Evolutionary conservation across 2,329 filamentous ascomycete genomes (phyloP).

Genomic region (Aspergillus carbonarius): DNA sequence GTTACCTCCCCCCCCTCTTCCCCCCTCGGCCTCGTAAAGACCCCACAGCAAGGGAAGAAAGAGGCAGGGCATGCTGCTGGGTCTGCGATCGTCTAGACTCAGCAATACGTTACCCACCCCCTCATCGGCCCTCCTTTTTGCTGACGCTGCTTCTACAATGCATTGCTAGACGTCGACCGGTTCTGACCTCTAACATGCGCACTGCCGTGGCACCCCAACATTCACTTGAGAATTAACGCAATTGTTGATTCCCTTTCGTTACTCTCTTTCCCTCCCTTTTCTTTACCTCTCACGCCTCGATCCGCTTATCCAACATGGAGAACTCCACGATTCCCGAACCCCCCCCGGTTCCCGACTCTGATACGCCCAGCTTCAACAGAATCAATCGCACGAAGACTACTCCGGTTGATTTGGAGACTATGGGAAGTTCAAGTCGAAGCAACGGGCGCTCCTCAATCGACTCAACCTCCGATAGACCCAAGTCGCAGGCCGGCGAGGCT

Average conservation of each 20-base stretch:
- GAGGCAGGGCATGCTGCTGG: constrained; percentile 10
- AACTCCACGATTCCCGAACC: constrained; percentile 27
- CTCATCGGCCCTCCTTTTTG: constrained; percentile 3
- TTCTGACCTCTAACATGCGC: constrained; percentile 4
- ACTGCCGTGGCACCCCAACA: background rate
- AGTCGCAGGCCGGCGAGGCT: constrained; percentile 39
- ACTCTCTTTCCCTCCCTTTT: background rate
- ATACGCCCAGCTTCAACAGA: constrained; percentile 37
- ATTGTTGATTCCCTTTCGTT: background rate
- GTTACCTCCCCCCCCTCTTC: background rate
- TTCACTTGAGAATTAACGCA: background rate
- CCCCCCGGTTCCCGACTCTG: constrained; percentile 32
- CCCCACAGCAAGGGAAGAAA: background rate
- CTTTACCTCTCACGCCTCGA: background rate
- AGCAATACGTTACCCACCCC: background rate
- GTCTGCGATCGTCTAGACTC: constrained; percentile 4
- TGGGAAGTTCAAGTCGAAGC: constrained; percentile 32
- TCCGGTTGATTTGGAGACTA: constrained; percentile 34
- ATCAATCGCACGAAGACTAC: constrained; percentile 39
- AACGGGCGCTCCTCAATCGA: constrained; percentile 41
- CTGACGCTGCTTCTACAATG: background rate
- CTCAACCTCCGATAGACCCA: constrained; percentile 39
- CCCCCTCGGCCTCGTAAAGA: background rate
- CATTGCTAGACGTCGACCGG: constrained; percentile 3
- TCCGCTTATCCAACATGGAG: constrained; percentile 32